phyloP scores from a whole-genome alignment of 495 filamentous ascomycete species.

The Penicillium argentinense region DNA sequence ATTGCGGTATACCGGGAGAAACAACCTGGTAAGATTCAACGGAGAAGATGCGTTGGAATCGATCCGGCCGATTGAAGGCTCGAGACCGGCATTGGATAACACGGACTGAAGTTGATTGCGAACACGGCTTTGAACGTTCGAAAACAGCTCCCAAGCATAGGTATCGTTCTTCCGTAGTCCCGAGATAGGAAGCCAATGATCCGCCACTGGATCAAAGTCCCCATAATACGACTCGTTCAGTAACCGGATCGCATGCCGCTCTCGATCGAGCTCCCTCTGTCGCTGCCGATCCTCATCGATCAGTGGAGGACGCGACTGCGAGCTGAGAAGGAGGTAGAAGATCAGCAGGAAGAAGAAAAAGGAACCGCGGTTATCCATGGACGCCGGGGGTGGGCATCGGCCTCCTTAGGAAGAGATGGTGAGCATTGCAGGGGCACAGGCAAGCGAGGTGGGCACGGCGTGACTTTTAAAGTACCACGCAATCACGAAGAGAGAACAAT shows the following conservation, averaged over 20 bases:
- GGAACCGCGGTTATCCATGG: constrained; percentile 51
- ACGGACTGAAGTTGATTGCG: constrained; percentile 47
- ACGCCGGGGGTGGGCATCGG: constrained; percentile 36
- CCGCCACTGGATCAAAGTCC: constrained; percentile 61
- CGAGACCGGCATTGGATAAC: constrained; percentile 39
- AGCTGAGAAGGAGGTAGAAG: constrained; percentile 50
- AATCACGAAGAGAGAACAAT: constrained; percentile 9
- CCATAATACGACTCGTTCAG: constrained; percentile 73
- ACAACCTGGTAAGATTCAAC: constrained; percentile 42
- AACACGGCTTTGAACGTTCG: constrained; percentile 55
- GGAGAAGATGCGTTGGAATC: constrained; percentile 42
- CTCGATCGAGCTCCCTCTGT: constrained; percentile 42
- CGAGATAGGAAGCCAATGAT: constrained; percentile 71
- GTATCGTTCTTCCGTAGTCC: constrained; percentile 72
- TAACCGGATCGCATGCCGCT: constrained; percentile 60
- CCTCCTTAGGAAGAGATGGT: constrained; percentile 25
- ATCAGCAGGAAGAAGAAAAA: constrained; percentile 50
- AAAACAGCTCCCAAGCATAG: constrained; percentile 69
- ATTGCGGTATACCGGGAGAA: constrained; percentile 70
- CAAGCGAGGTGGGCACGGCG: neutral
- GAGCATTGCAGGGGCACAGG: constrained; percentile 24
- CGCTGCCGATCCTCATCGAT: constrained; percentile 47
- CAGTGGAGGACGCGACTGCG: constrained; percentile 45
- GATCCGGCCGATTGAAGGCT: constrained; percentile 32
- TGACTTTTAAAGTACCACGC: neutral